These are phyloP conservation scores for Thozetella sp. DNA, from an alignment of 495 filamentous ascomycete species.

Conservation along the genomic window DNA sequence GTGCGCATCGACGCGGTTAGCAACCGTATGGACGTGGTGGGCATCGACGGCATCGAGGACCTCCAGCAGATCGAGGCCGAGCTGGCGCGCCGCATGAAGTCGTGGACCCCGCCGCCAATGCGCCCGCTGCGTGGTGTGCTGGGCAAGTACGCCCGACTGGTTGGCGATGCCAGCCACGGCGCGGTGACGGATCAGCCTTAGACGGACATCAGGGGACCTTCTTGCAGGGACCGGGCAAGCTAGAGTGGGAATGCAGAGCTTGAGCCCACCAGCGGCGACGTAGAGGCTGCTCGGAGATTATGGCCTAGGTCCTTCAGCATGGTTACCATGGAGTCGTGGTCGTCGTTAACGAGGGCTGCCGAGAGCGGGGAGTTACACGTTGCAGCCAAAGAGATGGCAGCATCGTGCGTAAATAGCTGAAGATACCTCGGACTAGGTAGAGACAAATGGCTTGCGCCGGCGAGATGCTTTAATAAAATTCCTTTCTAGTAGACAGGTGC, in stretches of 20 bases:
- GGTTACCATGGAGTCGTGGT: too few relatives aligned
- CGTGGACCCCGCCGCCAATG: conserved; percentile 74
- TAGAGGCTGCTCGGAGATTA: too few relatives aligned
- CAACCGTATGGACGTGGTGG: conserved; percentile 66
- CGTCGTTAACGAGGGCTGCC: too few relatives aligned
- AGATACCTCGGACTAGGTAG: too few relatives aligned
- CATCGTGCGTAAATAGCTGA: too few relatives aligned
- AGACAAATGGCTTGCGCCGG: too few relatives aligned
- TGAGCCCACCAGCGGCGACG: too few relatives aligned
- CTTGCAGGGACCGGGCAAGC: neutral
- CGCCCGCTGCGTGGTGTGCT: conserved; percentile 83
- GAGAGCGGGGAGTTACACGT: too few relatives aligned
- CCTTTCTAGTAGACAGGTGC: too few relatives aligned
- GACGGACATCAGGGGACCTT: neutral
- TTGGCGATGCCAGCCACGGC: conserved; percentile 56
- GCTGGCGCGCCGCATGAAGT: conserved; percentile 62
- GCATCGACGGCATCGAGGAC: neutral
- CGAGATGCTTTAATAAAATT: too few relatives aligned
- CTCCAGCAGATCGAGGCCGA: conserved; percentile 56
- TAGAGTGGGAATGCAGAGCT: neutral
- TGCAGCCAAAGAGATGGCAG: too few relatives aligned
- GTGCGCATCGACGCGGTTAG: conserved; percentile 85
- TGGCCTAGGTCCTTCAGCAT: too few relatives aligned
- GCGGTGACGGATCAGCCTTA: conserved; percentile 48
- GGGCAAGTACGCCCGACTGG: conserved; percentile 81